Base-by-base conservation (phyloP, 2,329 filamentous ascomycete species). In the Ceratocystis lukuohia region DNA sequence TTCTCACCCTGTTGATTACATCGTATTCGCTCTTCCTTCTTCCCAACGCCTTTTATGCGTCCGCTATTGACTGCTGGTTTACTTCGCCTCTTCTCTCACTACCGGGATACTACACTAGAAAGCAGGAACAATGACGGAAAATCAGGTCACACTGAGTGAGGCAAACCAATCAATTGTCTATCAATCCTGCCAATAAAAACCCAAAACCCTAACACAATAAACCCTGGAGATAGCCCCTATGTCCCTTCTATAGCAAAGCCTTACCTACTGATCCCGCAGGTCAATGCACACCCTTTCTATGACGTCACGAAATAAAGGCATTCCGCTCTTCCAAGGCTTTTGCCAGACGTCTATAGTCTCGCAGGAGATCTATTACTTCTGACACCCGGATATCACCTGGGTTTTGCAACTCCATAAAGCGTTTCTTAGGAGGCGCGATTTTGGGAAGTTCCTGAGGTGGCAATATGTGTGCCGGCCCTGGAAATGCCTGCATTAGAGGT, bases 271-370 rank as follows among this genome's bases (percentile, higher is more conserved):
- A 10, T 28, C 22, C 20, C 10, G 7, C 2, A 8, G 46, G 17
- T 17, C 17, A 48, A 15, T 28, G 20, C 20, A 2, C 8, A 15
- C 3, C 64, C 66, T 64, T n/a, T 33, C 12, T 10, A 33, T 33
- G 8, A 61, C 37, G 20, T 56, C 33, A 62, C 33, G 46, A 62
- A 68, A 80, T 80, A 71, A 88, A 84, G 8, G 83, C 84, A 22
- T 80, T 84, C 72, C 84, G 76, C 62, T 85, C 83, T 71, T 84
- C 84, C 67, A 92, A 74, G 7, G 82, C 83, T 33, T 79, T 79
- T 0, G 88, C 88, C 61, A 93, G 76, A 65, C 89, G 79, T 71
- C 88, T 83, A 72, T 93, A 93, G 74, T 93, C 89, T 66, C 84
- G 80, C 25, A 93, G 75, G 62, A 93, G 76, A 66, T 88, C 83